Evolutionary conservation across 2,329 filamentous ascomycete species (phyloP), one percentile per base, ranked within the genome.

Genomic region (Fusarium secorum): DNA sequence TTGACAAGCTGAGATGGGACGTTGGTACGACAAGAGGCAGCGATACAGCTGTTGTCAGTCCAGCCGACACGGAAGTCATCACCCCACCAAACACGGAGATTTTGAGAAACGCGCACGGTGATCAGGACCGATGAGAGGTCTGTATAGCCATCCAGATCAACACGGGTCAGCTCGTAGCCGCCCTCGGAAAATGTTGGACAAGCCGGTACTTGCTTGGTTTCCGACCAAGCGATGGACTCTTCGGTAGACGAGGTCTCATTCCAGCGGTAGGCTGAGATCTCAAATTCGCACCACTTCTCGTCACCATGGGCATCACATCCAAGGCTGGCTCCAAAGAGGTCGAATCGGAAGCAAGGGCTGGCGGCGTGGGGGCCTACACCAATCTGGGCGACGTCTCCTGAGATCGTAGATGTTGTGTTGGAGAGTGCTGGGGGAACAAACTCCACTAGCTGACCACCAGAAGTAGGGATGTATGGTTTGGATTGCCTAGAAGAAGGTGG

Each of bases 1-100:
- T 79, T 81, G 60, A 75, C 75, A 26, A 65, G 68, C 39, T 77
- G 74, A 24, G 76, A 67, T 22, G 70, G 63, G 4, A 67, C 64
- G 32, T 64, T 71, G 9, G 73, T 72, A 41, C 82, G 82, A 53
- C 82, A 83, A 44, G 68, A 70, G 11, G 79, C 77, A 45, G 82
- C 81, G 28, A 79, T 76, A 63, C 82, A 83, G 48, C 75, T 79
- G 62, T 82, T 83, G 69, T 83, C 80, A 22, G 73, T 81, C 82
- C 82, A 83, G 48, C 81, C 81, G 45, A 82, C 72, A 24, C 75
- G 76, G 63, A 83, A 76, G 61, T 83, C 81, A 56, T 83, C 82
- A 30, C 76, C 80, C 82, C 82, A 83, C 82, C 81, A 83, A 33
- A 79, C 75, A 59, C 80, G 78, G 30, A 81, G 72, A 32, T 82